Evolutionary conservation across 257 asterid species (phyloP).

Genomic region (Verbascum thapsus): DNA sequence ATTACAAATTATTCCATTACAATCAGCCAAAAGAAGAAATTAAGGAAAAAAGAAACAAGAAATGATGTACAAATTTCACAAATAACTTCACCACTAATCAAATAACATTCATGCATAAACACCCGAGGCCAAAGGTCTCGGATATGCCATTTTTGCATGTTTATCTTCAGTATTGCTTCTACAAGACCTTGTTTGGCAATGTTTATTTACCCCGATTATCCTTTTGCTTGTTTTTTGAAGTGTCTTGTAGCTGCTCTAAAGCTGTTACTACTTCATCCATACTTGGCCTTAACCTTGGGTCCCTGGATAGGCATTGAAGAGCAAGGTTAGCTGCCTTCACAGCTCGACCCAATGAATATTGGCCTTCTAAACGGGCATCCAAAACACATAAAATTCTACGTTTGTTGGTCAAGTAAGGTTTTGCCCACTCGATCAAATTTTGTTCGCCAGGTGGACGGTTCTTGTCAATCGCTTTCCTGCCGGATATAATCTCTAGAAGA

Average conservation of each 20-base stretch:
- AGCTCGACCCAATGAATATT: slow-evolving; percentile 47
- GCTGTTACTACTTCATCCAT: slow-evolving; percentile 63
- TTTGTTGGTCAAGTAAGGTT: slow-evolving; percentile 68
- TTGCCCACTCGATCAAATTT: slow-evolving; percentile 74
- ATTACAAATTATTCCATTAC: slow-evolving; percentile 18
- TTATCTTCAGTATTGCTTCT: slow-evolving; percentile 35
- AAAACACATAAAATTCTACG: slow-evolving; percentile 55
- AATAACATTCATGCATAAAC: slow-evolving; percentile 17
- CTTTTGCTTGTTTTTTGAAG: slow-evolving; percentile 35
- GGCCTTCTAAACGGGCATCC: slow-evolving; percentile 68
- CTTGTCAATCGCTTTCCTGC: slow-evolving; percentile 75
- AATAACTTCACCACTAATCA: neutral
- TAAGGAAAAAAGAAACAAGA: neutral
- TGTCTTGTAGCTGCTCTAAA: slow-evolving; percentile 56
- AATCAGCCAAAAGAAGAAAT: neutral
- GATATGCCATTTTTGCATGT: slow-evolving; percentile 30
- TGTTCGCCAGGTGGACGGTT: slow-evolving; percentile 72
- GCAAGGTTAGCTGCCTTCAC: slow-evolving; percentile 54
- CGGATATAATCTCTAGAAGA: slow-evolving; percentile 64
- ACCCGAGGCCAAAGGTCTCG: slow-evolving; percentile 48
- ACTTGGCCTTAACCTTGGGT: slow-evolving; percentile 56
- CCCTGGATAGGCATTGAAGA: slow-evolving; percentile 55
- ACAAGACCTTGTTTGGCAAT: slow-evolving; percentile 33
- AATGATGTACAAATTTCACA: slow-evolving; percentile 33
- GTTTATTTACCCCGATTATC: slow-evolving; percentile 35